Conservation (phyloP, 768 basidiomycete species). For the Suillus luteus region DNA sequence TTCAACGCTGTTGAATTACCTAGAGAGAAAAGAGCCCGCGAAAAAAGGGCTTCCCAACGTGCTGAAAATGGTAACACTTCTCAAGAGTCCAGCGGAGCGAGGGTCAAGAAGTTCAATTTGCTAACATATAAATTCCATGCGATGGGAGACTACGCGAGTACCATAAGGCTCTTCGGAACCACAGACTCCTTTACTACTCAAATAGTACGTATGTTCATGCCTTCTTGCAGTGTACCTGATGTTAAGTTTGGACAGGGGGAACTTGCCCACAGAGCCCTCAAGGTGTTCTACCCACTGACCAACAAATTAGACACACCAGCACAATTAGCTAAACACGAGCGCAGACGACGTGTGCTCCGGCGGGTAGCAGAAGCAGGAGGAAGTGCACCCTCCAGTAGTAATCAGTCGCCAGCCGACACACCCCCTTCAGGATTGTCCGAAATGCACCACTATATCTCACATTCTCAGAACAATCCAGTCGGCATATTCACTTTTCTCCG, state of each 20-base stretch:
- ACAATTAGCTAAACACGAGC: neutral
- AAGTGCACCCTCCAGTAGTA: neutral
- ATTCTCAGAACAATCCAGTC: neutral
- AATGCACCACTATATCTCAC: neutral
- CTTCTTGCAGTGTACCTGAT: too few relatives aligned
- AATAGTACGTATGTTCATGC: neutral
- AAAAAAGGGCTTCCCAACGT: neutral
- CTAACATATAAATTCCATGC: neutral
- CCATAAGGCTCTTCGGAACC: neutral
- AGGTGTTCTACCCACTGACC: too few relatives aligned
- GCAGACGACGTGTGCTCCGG: neutral
- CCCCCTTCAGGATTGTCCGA: too few relatives aligned
- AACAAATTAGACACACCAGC: too few relatives aligned
- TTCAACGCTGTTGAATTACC: neutral
- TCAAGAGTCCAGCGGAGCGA: neutral
- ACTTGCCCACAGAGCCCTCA: too few relatives aligned
- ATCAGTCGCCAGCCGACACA: neutral
- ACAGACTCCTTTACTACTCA: neutral
- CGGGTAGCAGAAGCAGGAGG: neutral
- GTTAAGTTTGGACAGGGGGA: too few relatives aligned
- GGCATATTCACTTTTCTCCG: slow-evolving; percentile 17
- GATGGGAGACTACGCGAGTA: neutral
- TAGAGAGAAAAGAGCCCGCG: neutral
- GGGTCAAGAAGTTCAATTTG: neutral
- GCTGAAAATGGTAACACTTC: neutral